Base-by-base conservation (phyloP, 2,329 filamentous ascomycete species). In the Westerdykella ornata region DNA sequence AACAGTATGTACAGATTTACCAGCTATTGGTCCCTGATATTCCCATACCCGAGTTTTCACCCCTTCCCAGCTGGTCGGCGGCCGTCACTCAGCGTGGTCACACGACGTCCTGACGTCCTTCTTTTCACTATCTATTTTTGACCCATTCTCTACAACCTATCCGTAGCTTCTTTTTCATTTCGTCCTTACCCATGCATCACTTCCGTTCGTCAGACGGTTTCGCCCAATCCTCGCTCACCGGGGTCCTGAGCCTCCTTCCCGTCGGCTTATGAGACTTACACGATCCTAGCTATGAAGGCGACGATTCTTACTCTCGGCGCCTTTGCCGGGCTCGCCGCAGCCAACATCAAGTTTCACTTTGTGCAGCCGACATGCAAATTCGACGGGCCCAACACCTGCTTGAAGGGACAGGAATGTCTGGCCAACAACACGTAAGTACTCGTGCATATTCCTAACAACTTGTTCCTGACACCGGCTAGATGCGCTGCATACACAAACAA, bases 321-420 rank as follows among this genome's bases (percentile, higher is more conserved):
- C 37, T 52, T 69, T 42, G 63, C 59, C 39, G 61, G 61, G 38
- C 46, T 66, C 13, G 58, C 61, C 15, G 57, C 59, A 5, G 72
- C 70, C 40, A 75, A 75, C 53, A 74, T 75, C 55, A 67, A 70
- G 45, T 73, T 74, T 55, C 55, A 59, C 29, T 68, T 68, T 60
- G 68, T 72, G 7, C 64, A 71, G 37, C 67, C 73, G 16, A 63
- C 44, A 3, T 75, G 72, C 55, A 54, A 68, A 39, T 50, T 52
- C 41, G 46, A 43, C 18, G 51, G 30, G n/a, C 50, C 36, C 20
- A 54, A 37, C 41, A 46, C 43, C 15, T 72, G 69, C 45, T 51
- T 69, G 37, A 60, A 57, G 38, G 64, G 67, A 34, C 62, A 68
- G 49, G 46, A 63, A 39, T 69, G 63, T 52, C 54, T 54, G 9